Percentiles rank a stretch among this genome's conserved stretches.
Evolutionary conservation across 371 early-diverging fungal species (phyloP).

Genomic region (Mortierella polycephala): DNA sequence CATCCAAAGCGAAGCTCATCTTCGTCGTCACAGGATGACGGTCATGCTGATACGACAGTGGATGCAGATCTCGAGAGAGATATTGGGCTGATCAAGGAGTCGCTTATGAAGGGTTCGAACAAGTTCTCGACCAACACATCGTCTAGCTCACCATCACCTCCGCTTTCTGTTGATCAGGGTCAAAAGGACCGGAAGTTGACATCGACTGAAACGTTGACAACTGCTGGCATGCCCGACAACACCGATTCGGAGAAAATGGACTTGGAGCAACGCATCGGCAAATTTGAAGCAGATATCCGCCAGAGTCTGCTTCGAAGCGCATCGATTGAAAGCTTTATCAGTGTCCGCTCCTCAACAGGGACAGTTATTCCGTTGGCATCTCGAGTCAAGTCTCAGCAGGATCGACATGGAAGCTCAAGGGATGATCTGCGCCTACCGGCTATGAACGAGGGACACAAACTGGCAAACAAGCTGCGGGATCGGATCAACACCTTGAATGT

Average conservation of each 20-base stretch:
- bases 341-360: slow-evolving; percentile 42
- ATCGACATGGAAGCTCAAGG: slow-evolving; percentile 23
- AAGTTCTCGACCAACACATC: slow-evolving; percentile 10
- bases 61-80: slow-evolving; percentile 42
- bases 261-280: slow-evolving; percentile 38
- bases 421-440: slow-evolving; percentile 33
- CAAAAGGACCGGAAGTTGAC: slow-evolving; percentile 31
- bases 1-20: slow-evolving; percentile 38
- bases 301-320: slow-evolving; percentile 36
- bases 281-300: slow-evolving; percentile 48
- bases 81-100: slow-evolving; percentile 17
- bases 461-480: slow-evolving; percentile 49
- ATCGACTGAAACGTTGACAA: slow-evolving; percentile 41
- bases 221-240: slow-evolving; percentile 18
- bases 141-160: slow-evolving; percentile 25
- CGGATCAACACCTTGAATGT: slow-evolving; percentile 40
- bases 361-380: slow-evolving; percentile 34
- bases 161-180: slow-evolving; percentile 9
- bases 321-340: slow-evolving; percentile 47
- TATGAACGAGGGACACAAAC: slow-evolving; percentile 29
- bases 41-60: slow-evolving; percentile 36
- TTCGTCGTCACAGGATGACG: slow-evolving; percentile 39
- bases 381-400: slow-evolving; percentile 19
- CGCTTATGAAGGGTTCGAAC: slow-evolving; percentile 12
- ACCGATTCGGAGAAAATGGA: slow-evolving; percentile 28